phyloP scores from a whole-genome alignment of 768 basidiomycete genomes.

The Kwoniella europaea region DNA sequence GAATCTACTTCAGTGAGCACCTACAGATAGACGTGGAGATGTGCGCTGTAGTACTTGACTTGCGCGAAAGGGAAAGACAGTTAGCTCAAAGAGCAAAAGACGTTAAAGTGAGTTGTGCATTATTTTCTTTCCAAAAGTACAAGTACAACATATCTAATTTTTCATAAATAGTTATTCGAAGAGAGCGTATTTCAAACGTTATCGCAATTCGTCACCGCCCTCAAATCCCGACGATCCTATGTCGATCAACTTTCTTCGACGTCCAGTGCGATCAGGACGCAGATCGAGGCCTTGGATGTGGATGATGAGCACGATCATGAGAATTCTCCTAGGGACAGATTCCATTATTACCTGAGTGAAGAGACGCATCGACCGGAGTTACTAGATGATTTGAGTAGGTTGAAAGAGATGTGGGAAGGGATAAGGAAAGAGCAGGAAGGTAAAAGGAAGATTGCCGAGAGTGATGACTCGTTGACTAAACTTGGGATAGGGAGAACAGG shows the following conservation, averaged over 20 bases:
- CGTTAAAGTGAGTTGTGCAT: slow-evolving; percentile 33
- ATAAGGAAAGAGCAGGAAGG: slow-evolving; percentile 27
- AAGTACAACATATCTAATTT: not conserved
- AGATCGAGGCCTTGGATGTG: slow-evolving; percentile 29
- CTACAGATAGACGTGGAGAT: slow-evolving; percentile 48
- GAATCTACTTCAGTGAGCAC: slow-evolving; percentile 36
- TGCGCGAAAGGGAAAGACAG: slow-evolving; percentile 35
- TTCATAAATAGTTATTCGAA: slow-evolving; percentile 31
- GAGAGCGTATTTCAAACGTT: slow-evolving; percentile 32
- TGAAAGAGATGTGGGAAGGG: slow-evolving; percentile 37
- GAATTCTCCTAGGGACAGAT: slow-evolving; percentile 21
- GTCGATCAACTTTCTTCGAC: slow-evolving; percentile 2
- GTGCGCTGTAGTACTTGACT: slow-evolving; percentile 35
- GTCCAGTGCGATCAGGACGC: slow-evolving; percentile 6
- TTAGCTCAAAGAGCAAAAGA: slow-evolving; percentile 36
- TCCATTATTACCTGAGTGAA: slow-evolving; percentile 40
- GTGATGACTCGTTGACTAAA: slow-evolving; percentile 3
- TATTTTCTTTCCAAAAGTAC: not conserved
- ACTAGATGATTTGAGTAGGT: slow-evolving; percentile 26
- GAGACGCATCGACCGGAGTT: slow-evolving; percentile 38
- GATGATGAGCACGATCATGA: slow-evolving; percentile 41
- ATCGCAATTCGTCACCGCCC: slow-evolving; percentile 25
- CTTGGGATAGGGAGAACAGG: slow-evolving; percentile 21
- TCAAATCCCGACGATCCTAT: slow-evolving; percentile 11
- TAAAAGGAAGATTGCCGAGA: slow-evolving; percentile 16